Evolutionary conservation across 192 early-diverging fungal species (phyloP).

Genomic region (Entomortierella beljakovae): DNA sequence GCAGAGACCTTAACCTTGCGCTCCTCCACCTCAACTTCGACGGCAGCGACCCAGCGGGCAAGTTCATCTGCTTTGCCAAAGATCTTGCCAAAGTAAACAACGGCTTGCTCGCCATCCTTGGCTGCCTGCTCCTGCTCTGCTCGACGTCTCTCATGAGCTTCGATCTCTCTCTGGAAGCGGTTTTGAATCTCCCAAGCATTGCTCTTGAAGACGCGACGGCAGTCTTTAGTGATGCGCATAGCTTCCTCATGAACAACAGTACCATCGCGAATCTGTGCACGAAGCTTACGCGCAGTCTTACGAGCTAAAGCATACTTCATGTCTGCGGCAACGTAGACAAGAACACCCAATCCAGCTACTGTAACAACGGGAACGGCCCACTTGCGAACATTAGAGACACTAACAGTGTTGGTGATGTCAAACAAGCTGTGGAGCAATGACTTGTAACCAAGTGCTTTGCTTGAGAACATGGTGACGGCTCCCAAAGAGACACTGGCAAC

Average conservation of each 20-base stretch:
- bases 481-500: slow-evolving; percentile 51
- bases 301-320: slow-evolving; percentile 77
- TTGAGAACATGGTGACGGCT: slow-evolving; percentile 52
- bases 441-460: slow-evolving; percentile 44
- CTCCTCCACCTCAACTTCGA: slow-evolving; percentile 56
- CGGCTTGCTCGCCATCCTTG: slow-evolving; percentile 72
- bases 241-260: slow-evolving; percentile 70
- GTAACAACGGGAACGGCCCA: slow-evolving; percentile 70
- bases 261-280: slow-evolving; percentile 57
- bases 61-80: slow-evolving; percentile 69
- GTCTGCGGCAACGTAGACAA: slow-evolving; percentile 75
- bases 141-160: slow-evolving; percentile 74
- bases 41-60: slow-evolving; percentile 57
- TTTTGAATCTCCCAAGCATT: slow-evolving; percentile 79
- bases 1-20: slow-evolving; percentile 45
- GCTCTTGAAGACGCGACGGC: slow-evolving; percentile 72
- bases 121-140: slow-evolving; percentile 66
- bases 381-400: slow-evolving; percentile 70
- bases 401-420: slow-evolving; percentile 67
- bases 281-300: slow-evolving; percentile 73
- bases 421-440: slow-evolving; percentile 56
- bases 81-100: slow-evolving; percentile 73
- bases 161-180: slow-evolving; percentile 78
- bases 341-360: slow-evolving; percentile 67
- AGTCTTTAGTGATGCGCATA: slow-evolving; percentile 72